Evolutionary conservation across 2,329 filamentous ascomycete genomes (phyloP).

Genomic region (Apiospora sp.): DNA sequence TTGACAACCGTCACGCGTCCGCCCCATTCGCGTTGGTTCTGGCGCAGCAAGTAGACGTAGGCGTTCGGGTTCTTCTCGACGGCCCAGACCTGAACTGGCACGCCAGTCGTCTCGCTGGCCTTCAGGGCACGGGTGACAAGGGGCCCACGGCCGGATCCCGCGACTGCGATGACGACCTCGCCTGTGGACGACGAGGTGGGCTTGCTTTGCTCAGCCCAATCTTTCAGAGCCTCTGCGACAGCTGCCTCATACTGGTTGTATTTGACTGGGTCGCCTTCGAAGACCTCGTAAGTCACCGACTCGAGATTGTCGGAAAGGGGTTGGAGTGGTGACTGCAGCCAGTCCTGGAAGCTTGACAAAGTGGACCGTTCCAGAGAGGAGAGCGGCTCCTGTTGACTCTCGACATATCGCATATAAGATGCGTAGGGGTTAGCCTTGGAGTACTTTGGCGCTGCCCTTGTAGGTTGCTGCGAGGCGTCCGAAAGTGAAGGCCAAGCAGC

Average conservation of each 20-base stretch:
- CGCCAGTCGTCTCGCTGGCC: slow-evolving; percentile 78
- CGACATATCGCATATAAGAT: slow-evolving; percentile 84
- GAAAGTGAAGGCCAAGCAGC: slow-evolving; percentile 74
- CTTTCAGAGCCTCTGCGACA: slow-evolving; percentile 78
- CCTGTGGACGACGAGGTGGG: slow-evolving; percentile 76
- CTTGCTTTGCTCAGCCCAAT: slow-evolving; percentile 78
- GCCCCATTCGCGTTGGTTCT: slow-evolving; percentile 84
- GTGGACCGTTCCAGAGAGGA: slow-evolving; percentile 59
- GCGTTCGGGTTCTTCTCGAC: slow-evolving; percentile 99
- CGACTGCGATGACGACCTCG: slow-evolving; percentile 86
- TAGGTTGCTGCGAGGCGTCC: slow-evolving; percentile 62
- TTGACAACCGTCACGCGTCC: slow-evolving; percentile 86
- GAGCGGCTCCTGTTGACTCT: slow-evolving; percentile 77
- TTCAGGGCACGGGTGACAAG: slow-evolving; percentile 86
- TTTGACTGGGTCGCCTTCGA: slow-evolving; percentile 97
- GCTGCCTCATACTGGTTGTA: slow-evolving; percentile 95
- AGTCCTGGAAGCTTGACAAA: slow-evolving; percentile 79
- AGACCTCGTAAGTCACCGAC: slow-evolving; percentile 97
- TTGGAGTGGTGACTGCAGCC: slow-evolving; percentile 92
- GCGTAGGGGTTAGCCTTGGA: slow-evolving; percentile 59
- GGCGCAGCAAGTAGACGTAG: slow-evolving; percentile 88
- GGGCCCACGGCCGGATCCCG: slow-evolving; percentile 90
- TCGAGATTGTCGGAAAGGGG: slow-evolving; percentile 96
- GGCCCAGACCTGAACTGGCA: slow-evolving; percentile 86
- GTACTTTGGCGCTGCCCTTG: slow-evolving; percentile 53